These are phyloP conservation scores for Hyphopichia homilentoma DNA, from an alignment of 805 yeast species.

Conservation along the genomic window DNA sequence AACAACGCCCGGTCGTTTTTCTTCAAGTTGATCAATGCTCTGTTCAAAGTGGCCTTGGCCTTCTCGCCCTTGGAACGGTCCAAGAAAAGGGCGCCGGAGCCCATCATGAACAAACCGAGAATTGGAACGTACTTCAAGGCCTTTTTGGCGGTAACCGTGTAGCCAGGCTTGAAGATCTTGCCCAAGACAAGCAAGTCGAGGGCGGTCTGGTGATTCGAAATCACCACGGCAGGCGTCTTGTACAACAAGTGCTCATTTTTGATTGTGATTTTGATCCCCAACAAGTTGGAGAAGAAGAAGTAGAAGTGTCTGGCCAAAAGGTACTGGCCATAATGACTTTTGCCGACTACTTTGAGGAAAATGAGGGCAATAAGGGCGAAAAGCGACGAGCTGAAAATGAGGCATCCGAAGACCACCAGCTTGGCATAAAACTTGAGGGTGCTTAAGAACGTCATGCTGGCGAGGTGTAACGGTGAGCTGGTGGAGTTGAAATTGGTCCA, in stretches of 20 bases:
- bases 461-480: too few species aligned
- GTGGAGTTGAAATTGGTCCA: too few species aligned
- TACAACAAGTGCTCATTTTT: constrained; percentile 58
- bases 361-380: constrained; percentile 80
- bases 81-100: constrained; percentile 86
- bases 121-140: constrained; percentile 82
- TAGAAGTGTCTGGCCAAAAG: constrained; percentile 84
- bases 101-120: constrained; percentile 94
- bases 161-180: constrained; percentile 77
- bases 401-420: constrained; percentile 49
- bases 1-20: constrained; percentile 67
- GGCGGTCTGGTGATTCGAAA: constrained; percentile 90
- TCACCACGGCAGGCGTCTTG: constrained; percentile 67
- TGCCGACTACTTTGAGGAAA: constrained; percentile 61
- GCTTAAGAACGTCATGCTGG: constrained; percentile 5
- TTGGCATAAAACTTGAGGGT: constrained; percentile 51
- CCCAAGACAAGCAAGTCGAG: constrained; percentile 83
- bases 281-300: constrained; percentile 49
- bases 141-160: constrained; percentile 89
- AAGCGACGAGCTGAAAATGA: constrained; percentile 57
- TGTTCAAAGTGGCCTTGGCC: constrained; percentile 70
- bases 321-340: constrained; percentile 81
- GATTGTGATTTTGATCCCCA: constrained; percentile 70
- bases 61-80: constrained; percentile 76
- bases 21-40: constrained; percentile 63